Evolutionary conservation across 2,329 filamentous ascomycete genomes (phyloP).

Genomic region (Calonectria naviculata): DNA sequence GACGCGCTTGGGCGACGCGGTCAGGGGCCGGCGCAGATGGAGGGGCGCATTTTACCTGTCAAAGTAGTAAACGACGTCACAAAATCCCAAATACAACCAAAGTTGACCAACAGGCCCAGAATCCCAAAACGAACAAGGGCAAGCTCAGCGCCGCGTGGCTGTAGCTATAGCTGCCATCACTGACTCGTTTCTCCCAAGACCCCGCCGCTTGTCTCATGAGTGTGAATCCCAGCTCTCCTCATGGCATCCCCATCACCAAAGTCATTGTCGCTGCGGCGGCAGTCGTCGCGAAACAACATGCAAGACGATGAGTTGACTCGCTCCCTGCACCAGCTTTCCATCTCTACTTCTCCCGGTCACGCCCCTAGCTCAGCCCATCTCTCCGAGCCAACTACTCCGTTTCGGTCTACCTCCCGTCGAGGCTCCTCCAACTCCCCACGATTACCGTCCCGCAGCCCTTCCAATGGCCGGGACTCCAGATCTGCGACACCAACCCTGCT

Average conservation of each 20-base stretch:
- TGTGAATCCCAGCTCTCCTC: slow-evolving; percentile 17
- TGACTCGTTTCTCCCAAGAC: background rate
- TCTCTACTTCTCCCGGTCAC: slow-evolving; percentile 48
- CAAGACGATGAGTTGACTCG: slow-evolving; percentile 50
- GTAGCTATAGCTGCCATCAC: background rate
- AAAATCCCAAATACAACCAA: slow-evolving; percentile 16
- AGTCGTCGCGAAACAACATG: slow-evolving; percentile 46
- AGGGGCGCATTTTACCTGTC: slow-evolving; percentile 15
- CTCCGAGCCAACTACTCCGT: slow-evolving; percentile 51
- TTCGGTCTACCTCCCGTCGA: slow-evolving; percentile 52
- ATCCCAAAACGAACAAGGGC: slow-evolving; percentile 17
- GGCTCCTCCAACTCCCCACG: slow-evolving; percentile 37
- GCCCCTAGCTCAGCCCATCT: slow-evolving; percentile 44
- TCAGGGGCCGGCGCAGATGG: slow-evolving; percentile 18
- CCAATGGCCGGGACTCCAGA: slow-evolving; percentile 54
- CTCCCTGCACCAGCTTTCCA: slow-evolving; percentile 58
- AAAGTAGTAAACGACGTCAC: slow-evolving; percentile 20
- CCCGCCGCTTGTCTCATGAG: slow-evolving; percentile 28
- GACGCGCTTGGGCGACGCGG: slow-evolving; percentile 22
- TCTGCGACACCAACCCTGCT: slow-evolving; percentile 62
- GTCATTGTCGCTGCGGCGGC: slow-evolving; percentile 46
- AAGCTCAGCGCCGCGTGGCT: slow-evolving; percentile 6
- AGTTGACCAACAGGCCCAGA: slow-evolving; percentile 1
- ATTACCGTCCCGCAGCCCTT: slow-evolving; percentile 56
- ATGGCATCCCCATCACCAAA: slow-evolving; percentile 45